A percentile compares a stretch with the other conserved stretches of the same genome.
Conservation (phyloP, 2,329 filamentous ascomycete species). For the Xylaria sp. region DNA sequence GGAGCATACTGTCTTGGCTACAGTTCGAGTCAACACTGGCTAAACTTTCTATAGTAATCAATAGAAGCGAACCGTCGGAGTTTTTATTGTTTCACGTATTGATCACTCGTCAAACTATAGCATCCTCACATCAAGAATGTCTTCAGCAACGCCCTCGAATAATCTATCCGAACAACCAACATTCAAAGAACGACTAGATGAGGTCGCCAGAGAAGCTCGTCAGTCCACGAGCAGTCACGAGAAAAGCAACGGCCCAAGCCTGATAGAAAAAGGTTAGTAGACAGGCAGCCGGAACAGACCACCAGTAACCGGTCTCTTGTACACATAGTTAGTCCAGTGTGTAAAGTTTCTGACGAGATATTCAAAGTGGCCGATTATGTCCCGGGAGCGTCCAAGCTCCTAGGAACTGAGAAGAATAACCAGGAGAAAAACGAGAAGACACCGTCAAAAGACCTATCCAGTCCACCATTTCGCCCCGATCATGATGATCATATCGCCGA, state of each 20-base stretch:
- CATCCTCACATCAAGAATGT: constrained; percentile 9
- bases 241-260: constrained; percentile 42
- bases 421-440: constrained; percentile 40
- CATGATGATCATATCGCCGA: constrained; percentile 63
- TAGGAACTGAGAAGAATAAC: constrained; percentile 48
- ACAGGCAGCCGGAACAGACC: neutral
- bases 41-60: too few species aligned
- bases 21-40: neutral
- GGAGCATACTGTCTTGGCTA: neutral
- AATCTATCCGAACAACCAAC: constrained; percentile 37
- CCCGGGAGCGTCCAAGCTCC: constrained; percentile 54
- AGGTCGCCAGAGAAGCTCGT: constrained; percentile 52
- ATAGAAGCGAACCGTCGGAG: too few species aligned
- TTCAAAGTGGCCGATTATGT: constrained; percentile 55
- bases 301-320: too few species aligned
- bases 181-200: constrained; percentile 59
- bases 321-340: neutral
- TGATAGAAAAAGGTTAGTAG: constrained; percentile 57
- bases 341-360: neutral
- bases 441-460: constrained; percentile 39
- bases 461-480: constrained; percentile 56
- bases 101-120: too few species aligned
- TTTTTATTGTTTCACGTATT: too few species aligned
- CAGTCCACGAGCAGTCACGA: constrained; percentile 42
- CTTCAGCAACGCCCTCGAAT: constrained; percentile 2